Evolutionary conservation across 805 yeast species (phyloP).

Genomic region (Candida corydali): DNA sequence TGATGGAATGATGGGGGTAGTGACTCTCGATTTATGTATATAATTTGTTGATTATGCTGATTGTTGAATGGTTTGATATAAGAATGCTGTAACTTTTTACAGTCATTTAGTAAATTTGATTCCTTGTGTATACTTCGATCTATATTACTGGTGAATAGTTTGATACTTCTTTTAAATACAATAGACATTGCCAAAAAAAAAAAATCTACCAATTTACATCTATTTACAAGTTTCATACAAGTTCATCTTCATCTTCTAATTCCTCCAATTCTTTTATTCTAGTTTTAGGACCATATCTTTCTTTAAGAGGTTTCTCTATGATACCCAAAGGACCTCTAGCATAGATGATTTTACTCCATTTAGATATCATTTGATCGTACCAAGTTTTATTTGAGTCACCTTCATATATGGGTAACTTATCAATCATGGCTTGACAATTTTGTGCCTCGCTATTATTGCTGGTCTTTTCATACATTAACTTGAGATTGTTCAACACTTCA

Average conservation of each 20-base stretch:
- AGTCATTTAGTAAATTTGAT: background rate
- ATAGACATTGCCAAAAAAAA: background rate
- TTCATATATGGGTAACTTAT: slow-evolving; percentile 24
- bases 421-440: slow-evolving; percentile 24
- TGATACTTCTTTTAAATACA: slow-evolving; percentile 3
- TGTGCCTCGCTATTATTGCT: slow-evolving; percentile 20
- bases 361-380: slow-evolving; percentile 30
- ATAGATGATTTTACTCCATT: slow-evolving; percentile 37
- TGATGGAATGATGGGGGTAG: background rate
- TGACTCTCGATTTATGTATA: slow-evolving; percentile 1
- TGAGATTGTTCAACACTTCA: slow-evolving; percentile 28
- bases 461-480: slow-evolving; percentile 25
- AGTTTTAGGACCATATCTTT: slow-evolving; percentile 34
- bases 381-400: slow-evolving; percentile 18
- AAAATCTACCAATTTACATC: slow-evolving; percentile 1
- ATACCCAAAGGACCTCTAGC: slow-evolving; percentile 40
- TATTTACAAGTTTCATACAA: slow-evolving; percentile 13
- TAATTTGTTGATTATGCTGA: slow-evolving; percentile 1
- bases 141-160: slow-evolving; percentile 3
- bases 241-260: slow-evolving; percentile 36
- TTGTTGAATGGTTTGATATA: slow-evolving; percentile 1
- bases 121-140: background rate
- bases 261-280: slow-evolving; percentile 36
- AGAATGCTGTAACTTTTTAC: background rate
- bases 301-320: slow-evolving; percentile 34